Percentiles rank a stretch among this genome's conserved stretches.
Evolutionary conservation across 176 grass and related monocot species (phyloP).

Genomic region (Cocos nucifera): DNA sequence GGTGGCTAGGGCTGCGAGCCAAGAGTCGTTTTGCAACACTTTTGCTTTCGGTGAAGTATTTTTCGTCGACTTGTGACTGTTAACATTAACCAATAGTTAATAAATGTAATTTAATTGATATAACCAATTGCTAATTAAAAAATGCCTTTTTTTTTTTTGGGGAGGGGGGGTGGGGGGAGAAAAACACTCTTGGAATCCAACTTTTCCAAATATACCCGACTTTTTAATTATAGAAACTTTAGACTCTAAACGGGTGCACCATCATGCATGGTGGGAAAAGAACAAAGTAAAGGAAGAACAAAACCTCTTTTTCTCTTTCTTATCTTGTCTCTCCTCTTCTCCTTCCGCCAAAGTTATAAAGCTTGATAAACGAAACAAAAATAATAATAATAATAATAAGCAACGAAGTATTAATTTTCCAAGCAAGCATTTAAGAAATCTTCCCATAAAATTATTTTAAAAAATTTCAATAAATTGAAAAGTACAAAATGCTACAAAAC

Average conservation of each 20-base stretch:
- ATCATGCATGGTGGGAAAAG: slow-evolving; percentile 55
- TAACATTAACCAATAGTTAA: background rate
- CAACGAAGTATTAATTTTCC: too few relatives aligned
- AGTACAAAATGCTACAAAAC: too few relatives aligned
- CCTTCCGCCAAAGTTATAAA: too few relatives aligned
- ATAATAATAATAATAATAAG: too few relatives aligned
- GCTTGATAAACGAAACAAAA: too few relatives aligned
- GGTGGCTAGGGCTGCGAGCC: slow-evolving; percentile 74
- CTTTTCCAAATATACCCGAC: slow-evolving; percentile 29
- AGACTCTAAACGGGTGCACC: slow-evolving; percentile 19
- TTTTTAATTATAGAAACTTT: slow-evolving; percentile 24
- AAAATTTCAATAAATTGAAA: too few relatives aligned
- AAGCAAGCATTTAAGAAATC: too few relatives aligned
- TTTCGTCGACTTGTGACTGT: slow-evolving; percentile 55
- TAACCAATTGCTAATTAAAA: background rate
- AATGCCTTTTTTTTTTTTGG: too few relatives aligned
- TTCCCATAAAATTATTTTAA: too few relatives aligned
- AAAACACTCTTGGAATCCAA: background rate
- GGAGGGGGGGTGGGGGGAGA: too few relatives aligned
- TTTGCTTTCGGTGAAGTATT: slow-evolving; percentile 29
- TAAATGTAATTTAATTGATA: too few relatives aligned
- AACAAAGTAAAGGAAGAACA: slow-evolving; percentile 60
- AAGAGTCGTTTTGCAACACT: slow-evolving; percentile 47
- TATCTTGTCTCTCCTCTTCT: slow-evolving; percentile 5
- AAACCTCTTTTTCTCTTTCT: slow-evolving; percentile 37